Percentiles rank a stretch among this genome's conserved stretches.
Conservation (phyloP, 345 rosid genomes). For the Syzygium jambos region DNA sequence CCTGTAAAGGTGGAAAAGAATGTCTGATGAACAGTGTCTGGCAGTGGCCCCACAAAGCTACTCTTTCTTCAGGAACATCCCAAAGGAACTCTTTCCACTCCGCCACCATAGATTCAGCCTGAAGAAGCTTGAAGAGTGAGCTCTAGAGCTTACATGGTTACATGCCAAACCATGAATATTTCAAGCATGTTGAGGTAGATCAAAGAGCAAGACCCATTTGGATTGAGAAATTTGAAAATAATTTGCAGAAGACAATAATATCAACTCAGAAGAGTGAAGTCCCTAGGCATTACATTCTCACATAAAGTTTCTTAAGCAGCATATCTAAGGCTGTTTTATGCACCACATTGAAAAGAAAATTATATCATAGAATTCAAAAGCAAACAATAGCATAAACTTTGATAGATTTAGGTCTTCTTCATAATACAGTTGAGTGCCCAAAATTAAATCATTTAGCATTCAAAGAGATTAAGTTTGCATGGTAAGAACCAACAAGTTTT, state of each 20-base stretch:
- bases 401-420: not conserved
- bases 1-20: conserved; percentile 87
- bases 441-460: not conserved
- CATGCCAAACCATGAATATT: not conserved
- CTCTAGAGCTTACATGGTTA: not conserved
- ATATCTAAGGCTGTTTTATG: not conserved
- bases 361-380: not conserved
- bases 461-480: not conserved
- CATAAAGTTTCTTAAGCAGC: not conserved
- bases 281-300: not conserved
- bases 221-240: not conserved
- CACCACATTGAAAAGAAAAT: not conserved
- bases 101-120: conserved; percentile 99
- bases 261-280: not conserved
- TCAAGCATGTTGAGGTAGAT: not conserved
- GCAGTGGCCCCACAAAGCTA: conserved; percentile 96
- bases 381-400: not conserved
- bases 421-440: not conserved
- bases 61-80: conserved; percentile 99
- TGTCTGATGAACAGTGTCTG: conserved; percentile 84
- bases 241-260: not conserved
- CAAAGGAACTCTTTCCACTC: conserved; percentile 99
- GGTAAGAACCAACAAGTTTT: not conserved
- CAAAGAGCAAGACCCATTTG: not conserved
- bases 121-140: conserved; percentile 1